A percentile compares a stretch with the other conserved stretches of the same genome.
These are phyloP conservation scores for Zea mays DNA, from an alignment of 176 grass and related monocot genomes.

Conservation along the genomic window DNA sequence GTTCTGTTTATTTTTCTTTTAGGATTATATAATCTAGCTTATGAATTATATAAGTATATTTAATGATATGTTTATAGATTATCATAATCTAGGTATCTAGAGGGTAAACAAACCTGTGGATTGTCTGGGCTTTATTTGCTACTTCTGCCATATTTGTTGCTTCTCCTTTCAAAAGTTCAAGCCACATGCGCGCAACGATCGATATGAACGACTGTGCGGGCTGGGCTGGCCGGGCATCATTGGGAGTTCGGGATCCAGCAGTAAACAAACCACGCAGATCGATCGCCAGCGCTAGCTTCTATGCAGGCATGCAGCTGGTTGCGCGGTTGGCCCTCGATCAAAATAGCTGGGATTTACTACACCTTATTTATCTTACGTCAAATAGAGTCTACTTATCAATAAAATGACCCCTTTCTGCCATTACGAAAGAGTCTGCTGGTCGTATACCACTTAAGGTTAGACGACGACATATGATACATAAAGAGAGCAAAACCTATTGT, in stretches of 20 bases:
- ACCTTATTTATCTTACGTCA: not conserved
- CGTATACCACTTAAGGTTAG: too few species aligned
- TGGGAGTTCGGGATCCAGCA: not conserved
- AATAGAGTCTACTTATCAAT: too few species aligned
- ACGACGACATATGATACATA: too few species aligned
- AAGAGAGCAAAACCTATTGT: too few species aligned
- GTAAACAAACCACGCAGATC: constrained; percentile 37
- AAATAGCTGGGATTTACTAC: not conserved
- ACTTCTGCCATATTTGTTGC: constrained; percentile 17
- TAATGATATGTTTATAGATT: too few species aligned
- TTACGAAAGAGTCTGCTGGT: not conserved
- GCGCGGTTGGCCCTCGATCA: not conserved
- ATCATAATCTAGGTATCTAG: too few species aligned
- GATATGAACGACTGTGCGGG: constrained; percentile 6
- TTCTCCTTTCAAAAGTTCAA: constrained; percentile 39
- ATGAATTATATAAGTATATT: too few species aligned
- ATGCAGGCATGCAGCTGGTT: not conserved
- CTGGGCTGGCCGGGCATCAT: not conserved
- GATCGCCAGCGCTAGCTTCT: constrained; percentile 2
- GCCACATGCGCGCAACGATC: constrained; percentile 34
- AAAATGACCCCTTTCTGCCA: not conserved
- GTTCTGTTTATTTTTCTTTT: too few species aligned
- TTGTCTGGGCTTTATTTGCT: constrained; percentile 28
- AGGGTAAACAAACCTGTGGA: not conserved
- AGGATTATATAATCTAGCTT: too few species aligned